Base-by-base conservation (phyloP, 441 rosid genomes). In the Populus hybrid region DNA sequence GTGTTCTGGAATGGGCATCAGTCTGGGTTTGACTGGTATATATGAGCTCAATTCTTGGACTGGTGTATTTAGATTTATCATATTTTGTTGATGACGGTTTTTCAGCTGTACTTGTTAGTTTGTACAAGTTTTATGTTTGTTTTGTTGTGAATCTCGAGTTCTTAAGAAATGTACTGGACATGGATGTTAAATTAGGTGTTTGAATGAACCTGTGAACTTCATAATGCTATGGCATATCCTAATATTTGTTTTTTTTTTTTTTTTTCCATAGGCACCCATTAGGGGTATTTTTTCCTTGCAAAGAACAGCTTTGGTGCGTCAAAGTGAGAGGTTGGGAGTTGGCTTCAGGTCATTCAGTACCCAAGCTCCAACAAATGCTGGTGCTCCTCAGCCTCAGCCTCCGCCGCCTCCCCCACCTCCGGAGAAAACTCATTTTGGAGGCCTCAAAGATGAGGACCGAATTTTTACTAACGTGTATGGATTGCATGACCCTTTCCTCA, bases 341-440 rank as follows among this genome's bases (percentile, higher is more conserved):
- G 89, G 92, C 66, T 67, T 88, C 76, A 91, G 95, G 77, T 85
- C 93, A 75, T 88, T 90, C 65, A 93, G 91, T 87, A 87, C 98
- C 42, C 93, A 92, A 83, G 95, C 92, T 82, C 90, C 95, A 69
- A 9, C 57, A 36, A 40, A 2, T 38, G 26, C 57, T 35, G 28
- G 73, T 70, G 57, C 73, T 8, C 73, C 79, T 36, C 79, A 65
- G 46, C 73, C 79, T 36, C 79, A 65, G 46, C 73, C 83, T n/a
- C 83, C 84, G 0, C 83, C 86, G 0, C 97, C 97, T 10, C 99
- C 99, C 26, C 98, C 99, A 0, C 96, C 99, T 74, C 97, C 95
- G 0, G 99, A 97, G 86, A 97, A 95, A 89, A 93, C 99, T 79
- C 98, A 93, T 84, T 97, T 97, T 69, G 99, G 99, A 77, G 99